These are phyloP conservation scores for Tardiomyces depauwii DNA, from an alignment of 1,139 yeast species.

Conservation along the genomic window DNA sequence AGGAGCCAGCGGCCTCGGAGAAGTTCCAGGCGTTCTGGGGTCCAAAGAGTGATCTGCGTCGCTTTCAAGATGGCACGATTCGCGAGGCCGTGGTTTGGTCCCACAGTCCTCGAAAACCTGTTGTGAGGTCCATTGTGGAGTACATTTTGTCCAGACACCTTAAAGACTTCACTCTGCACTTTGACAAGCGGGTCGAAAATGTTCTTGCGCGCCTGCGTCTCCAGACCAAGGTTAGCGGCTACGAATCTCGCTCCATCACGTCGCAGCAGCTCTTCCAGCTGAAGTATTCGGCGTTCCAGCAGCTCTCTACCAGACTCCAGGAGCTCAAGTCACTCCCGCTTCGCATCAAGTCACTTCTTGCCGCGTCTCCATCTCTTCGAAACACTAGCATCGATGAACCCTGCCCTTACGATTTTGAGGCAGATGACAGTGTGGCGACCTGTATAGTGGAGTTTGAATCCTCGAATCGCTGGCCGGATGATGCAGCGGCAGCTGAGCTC, in stretches of 20 bases:
- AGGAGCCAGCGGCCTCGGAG: conserved; percentile 44
- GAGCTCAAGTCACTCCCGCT: conserved; percentile 54
- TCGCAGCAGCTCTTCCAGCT: conserved; percentile 44
- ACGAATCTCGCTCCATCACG: conserved; percentile 34
- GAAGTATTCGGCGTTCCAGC: conserved; percentile 56
- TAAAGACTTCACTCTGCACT: conserved; percentile 9
- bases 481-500: conserved; percentile 69
- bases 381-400: conserved; percentile 69
- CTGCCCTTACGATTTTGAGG: conserved; percentile 60
- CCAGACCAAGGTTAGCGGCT: neutral
- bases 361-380: conserved; percentile 59
- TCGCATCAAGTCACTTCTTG: conserved; percentile 55
- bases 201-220: no score
- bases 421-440: conserved; percentile 75
- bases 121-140: conserved; percentile 54
- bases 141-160: conserved; percentile 52
- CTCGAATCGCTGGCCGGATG: conserved; percentile 94
- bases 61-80: conserved; percentile 78
- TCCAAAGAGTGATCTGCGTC: conserved; percentile 65
- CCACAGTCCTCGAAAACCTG: conserved; percentile 42
- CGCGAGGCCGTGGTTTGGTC: conserved; percentile 85
- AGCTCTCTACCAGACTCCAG: conserved; percentile 42
- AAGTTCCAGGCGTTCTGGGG: conserved; percentile 89
- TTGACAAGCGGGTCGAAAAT: no score
- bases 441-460: conserved; percentile 79